Percentiles rank a stretch among this genome's conserved stretches.
phyloP scores from a whole-genome alignment of 1,284 basidiomycete species.

The Cerrena zonata region DNA sequence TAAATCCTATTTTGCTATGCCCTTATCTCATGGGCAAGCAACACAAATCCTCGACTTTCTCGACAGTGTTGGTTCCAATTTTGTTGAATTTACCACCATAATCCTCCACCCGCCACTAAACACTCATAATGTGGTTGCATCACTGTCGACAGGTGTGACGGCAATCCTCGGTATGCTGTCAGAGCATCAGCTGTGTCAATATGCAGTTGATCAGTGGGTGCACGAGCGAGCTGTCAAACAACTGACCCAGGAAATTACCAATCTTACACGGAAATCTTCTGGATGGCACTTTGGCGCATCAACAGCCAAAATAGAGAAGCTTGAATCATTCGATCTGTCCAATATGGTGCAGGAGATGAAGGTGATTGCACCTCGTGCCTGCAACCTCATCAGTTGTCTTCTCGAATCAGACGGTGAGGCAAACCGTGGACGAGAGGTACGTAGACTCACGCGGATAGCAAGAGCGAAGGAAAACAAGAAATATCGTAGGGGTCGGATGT shows the following conservation, averaged over 20 bases:
- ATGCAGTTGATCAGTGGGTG: neutral
- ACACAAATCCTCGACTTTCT: neutral
- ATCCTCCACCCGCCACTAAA: neutral
- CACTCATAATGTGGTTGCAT: neutral
- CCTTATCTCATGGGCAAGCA: neutral
- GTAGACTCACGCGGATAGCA: neutral
- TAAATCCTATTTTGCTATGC: neutral
- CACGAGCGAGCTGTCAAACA: neutral
- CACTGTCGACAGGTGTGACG: neutral
- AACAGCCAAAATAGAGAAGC: neutral
- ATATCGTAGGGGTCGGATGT: too few relatives aligned
- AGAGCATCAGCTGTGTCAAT: neutral
- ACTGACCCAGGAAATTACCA: neutral
- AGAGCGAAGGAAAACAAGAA: neutral
- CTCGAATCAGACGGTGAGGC: neutral
- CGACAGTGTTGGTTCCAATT: too few relatives aligned
- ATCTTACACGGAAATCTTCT: neutral
- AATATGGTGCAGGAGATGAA: neutral
- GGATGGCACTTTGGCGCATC: neutral
- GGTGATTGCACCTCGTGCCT: neutral
- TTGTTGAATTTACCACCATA: neutral
- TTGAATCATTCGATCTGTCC: neutral
- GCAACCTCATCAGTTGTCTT: neutral
- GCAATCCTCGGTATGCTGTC: neutral
- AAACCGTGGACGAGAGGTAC: neutral